Percentiles rank a stretch among this genome's conserved stretches.
Conservation (phyloP, 2,329 filamentous ascomycete genomes). For the Aspergillus transmontanensis region DNA sequence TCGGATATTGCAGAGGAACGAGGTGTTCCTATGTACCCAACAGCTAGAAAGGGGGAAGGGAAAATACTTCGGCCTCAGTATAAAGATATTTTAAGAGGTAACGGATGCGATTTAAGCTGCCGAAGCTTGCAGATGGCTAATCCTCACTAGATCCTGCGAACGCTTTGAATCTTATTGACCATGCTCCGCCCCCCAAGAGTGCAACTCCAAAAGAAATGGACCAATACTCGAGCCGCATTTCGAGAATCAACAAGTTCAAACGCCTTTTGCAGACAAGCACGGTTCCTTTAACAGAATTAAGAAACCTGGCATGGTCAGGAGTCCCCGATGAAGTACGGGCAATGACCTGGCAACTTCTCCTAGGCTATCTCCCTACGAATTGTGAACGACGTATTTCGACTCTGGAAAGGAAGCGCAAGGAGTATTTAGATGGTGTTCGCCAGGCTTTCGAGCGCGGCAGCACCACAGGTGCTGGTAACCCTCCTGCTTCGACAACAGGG, state of each 20-base stretch:
- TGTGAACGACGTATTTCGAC: constrained; percentile 89
- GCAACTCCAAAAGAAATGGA: constrained; percentile 83
- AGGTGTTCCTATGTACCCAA: constrained; percentile 78
- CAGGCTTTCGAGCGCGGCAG: constrained; percentile 64
- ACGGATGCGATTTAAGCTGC: not conserved
- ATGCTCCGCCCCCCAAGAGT: constrained; percentile 72
- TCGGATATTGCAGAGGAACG: constrained; percentile 93
- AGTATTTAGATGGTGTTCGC: constrained; percentile 89
- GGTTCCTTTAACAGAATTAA: constrained; percentile 80
- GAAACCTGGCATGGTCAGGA: constrained; percentile 88
- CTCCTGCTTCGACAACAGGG: constrained; percentile 48
- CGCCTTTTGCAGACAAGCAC: constrained; percentile 89
- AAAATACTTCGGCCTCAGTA: constrained; percentile 97
- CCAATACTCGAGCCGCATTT: constrained; percentile 81
- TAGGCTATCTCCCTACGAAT: constrained; percentile 95
- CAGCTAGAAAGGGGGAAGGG: constrained; percentile 84
- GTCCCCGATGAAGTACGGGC: constrained; percentile 92
- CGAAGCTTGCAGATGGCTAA: not conserved
- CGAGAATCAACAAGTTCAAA: constrained; percentile 98
- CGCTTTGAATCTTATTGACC: constrained; percentile 88
- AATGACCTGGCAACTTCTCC: constrained; percentile 97
- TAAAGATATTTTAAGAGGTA: constrained; percentile 85
- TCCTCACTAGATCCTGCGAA: constrained; percentile 71
- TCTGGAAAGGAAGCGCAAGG: constrained; percentile 90
- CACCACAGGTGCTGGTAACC: constrained; percentile 44